phyloP scores from a whole-genome alignment of 495 filamentous ascomycete genomes.

The Penicillium samsonianum region DNA sequence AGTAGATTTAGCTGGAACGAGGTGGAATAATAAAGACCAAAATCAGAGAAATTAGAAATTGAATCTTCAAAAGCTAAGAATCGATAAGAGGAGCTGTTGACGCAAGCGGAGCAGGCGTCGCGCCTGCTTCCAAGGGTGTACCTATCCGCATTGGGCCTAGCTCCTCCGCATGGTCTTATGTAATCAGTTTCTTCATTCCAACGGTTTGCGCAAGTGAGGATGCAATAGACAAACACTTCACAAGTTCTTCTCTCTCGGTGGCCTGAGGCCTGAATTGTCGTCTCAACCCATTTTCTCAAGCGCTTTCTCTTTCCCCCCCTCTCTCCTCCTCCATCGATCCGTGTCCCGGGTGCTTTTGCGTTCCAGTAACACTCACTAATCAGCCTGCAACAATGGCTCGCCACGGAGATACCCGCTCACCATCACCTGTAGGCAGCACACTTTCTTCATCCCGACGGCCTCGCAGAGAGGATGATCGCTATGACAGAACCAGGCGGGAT shows the following conservation, averaged over 20 bases:
- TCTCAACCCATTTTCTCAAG: no score
- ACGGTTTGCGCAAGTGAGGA: conserved; percentile 4
- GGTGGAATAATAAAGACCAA: neutral
- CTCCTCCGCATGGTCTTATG: conserved; percentile 9
- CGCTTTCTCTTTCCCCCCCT: neutral
- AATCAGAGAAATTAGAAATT: conserved; percentile 7
- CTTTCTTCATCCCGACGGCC: conserved; percentile 70
- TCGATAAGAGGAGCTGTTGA: conserved; percentile 27
- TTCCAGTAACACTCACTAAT: conserved; percentile 65
- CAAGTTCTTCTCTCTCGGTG: neutral
- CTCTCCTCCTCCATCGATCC: conserved; percentile 15
- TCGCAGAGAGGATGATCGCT: conserved; percentile 76
- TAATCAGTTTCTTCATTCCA: conserved; percentile 13
- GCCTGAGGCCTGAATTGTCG: neutral
- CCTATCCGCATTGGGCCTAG: conserved; percentile 30
- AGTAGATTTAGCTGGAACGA: neutral
- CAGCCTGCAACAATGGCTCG: conserved; percentile 79
- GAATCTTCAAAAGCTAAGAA: conserved; percentile 9
- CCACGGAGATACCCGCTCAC: conserved; percentile 90
- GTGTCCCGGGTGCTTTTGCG: conserved; percentile 38
- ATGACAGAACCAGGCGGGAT: conserved; percentile 64
- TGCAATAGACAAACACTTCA: conserved; percentile 10
- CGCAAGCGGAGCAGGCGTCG: conserved; percentile 31
- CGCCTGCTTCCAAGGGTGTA: conserved; percentile 31
- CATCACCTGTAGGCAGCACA: conserved; percentile 91